Conservation (phyloP, 2,329 filamentous ascomycete species). For the Ophiostoma piceae region DNA sequence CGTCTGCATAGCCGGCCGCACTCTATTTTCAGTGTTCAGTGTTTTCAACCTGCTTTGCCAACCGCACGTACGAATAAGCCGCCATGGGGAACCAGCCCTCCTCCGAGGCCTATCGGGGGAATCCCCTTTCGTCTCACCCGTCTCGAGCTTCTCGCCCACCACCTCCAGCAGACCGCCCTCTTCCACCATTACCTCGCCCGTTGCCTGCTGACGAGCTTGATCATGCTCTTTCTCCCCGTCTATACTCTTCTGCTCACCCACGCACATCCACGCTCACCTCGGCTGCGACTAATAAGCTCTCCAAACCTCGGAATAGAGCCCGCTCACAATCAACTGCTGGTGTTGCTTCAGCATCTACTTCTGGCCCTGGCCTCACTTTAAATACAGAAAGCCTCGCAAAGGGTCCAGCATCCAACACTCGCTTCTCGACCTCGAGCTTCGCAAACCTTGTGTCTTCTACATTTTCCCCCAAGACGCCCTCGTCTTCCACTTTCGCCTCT, state of each 20-base stretch:
- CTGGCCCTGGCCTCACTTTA: background rate
- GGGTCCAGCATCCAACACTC: background rate
- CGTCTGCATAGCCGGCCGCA: background rate
- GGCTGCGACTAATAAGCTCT: background rate
- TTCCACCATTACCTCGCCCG: constrained; percentile 27
- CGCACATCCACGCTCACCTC: constrained; percentile 1
- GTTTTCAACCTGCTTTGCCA: constrained; percentile 17
- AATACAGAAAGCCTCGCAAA: background rate
- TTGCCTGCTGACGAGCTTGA: background rate
- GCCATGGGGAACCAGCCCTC: constrained; percentile 51
- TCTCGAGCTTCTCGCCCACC: constrained; percentile 21
- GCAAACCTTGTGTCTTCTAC: constrained; percentile 27
- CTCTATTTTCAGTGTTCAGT: constrained; percentile 13
- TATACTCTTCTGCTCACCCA: background rate
- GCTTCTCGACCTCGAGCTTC: constrained; percentile 31
- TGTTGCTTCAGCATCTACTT: background rate
- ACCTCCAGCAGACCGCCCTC: constrained; percentile 12
- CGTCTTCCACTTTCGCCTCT: constrained; percentile 12
- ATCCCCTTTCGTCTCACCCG: constrained; percentile 31
- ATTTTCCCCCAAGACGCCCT: background rate
- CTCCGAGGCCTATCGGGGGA: constrained; percentile 33
- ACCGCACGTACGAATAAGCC: constrained; percentile 16
- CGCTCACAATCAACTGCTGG: background rate
- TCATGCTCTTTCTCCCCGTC: background rate
- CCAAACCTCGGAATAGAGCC: background rate